phyloP scores from a whole-genome alignment of 768 basidiomycete species.

The Agaricus blazei region DNA sequence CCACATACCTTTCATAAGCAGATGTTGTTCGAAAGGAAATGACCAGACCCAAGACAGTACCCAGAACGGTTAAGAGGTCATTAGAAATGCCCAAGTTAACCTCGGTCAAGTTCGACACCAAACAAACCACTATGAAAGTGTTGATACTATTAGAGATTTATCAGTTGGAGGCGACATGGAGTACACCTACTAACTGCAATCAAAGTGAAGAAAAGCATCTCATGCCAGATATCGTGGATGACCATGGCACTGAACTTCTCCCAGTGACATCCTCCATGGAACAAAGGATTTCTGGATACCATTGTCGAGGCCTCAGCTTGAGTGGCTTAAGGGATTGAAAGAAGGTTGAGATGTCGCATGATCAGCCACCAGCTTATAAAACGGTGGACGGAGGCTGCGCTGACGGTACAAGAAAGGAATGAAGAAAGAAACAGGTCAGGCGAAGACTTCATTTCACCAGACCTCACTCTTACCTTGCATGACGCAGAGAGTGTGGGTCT shows the following conservation, averaged over 20 bases:
- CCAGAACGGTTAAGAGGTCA: constrained; percentile 58
- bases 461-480: too few species aligned
- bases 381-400: too few species aligned
- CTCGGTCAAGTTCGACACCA: constrained; percentile 45
- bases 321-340: not conserved
- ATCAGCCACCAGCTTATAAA: too few species aligned
- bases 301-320: constrained; percentile 16
- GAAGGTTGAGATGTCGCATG: not conserved
- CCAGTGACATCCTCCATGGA: constrained; percentile 39
- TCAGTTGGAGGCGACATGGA: not conserved
- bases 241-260: constrained; percentile 56
- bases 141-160: not conserved
- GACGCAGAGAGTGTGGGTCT: too few species aligned
- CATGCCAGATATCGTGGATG: constrained; percentile 63
- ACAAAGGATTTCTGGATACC: constrained; percentile 42
- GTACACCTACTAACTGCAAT: constrained; percentile 44
- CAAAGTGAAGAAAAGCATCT: constrained; percentile 56
- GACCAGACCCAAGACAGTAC: constrained; percentile 68
- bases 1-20: constrained; percentile 43
- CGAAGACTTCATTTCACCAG: too few species aligned
- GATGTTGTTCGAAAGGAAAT: constrained; percentile 72
- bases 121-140: constrained; percentile 45
- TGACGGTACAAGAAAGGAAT: too few species aligned
- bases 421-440: too few species aligned
- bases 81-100: constrained; percentile 39